These are phyloP conservation scores for Penicillium silybi DNA, from an alignment of 495 filamentous ascomycete genomes.

Conservation along the genomic window DNA sequence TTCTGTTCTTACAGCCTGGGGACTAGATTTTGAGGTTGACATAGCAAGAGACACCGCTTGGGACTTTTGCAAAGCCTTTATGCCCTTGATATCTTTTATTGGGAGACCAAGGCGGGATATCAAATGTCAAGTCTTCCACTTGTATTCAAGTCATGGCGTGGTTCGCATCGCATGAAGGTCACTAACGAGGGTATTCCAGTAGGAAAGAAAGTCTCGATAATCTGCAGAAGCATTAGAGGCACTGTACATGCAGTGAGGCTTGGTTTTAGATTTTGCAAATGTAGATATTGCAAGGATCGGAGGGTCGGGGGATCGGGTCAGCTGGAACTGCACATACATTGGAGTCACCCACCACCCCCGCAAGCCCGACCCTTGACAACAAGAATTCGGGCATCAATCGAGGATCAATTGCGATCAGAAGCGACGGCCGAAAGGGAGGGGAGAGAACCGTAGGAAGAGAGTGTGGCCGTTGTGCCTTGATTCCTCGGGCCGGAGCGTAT, in stretches of 20 bases:
- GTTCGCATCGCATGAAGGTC: neutral
- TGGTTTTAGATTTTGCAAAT: conserved; percentile 1
- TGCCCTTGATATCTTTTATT: neutral
- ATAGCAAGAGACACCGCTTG: neutral
- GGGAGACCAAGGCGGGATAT: conserved; percentile 1
- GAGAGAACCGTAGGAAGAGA: conserved; percentile 1
- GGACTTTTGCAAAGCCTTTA: neutral
- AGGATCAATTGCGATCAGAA: conserved; percentile 3
- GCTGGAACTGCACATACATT: conserved; percentile 7
- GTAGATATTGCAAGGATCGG: conserved; percentile 5
- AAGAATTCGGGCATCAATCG: conserved; percentile 11
- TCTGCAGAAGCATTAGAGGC: conserved; percentile 1
- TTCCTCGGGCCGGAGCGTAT: conserved; percentile 25
- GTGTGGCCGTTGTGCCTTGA: conserved; percentile 16
- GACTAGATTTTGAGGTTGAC: neutral
- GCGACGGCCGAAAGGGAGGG: conserved; percentile 3
- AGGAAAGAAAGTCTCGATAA: neutral
- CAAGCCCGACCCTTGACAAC: conserved; percentile 2
- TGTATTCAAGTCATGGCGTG: conserved; percentile 4
- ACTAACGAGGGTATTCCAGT: neutral
- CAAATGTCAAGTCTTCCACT: conserved; percentile 6
- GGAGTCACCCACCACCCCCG: conserved; percentile 3
- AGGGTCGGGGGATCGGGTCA: neutral
- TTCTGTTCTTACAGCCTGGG: neutral
- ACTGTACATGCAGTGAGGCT: neutral